Evolutionary conservation across 2,329 filamentous ascomycete species (phyloP).

Genomic region (Ophiocordyceps camponoti-leonardi): DNA sequence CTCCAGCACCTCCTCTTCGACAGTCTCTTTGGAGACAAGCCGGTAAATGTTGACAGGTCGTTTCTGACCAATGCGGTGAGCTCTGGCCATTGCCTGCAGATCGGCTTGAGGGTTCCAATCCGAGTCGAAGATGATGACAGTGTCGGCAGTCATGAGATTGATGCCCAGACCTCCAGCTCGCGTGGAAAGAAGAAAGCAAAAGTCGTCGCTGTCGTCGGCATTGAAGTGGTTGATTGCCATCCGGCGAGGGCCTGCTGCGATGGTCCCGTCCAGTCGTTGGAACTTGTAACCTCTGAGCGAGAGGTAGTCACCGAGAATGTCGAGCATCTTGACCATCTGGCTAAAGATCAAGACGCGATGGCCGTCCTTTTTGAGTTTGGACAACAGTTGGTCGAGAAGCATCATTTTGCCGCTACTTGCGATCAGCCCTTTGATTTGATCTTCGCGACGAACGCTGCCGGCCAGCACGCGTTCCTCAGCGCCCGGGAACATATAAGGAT

Average conservation of each 20-base stretch:
- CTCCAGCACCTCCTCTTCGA: slow-evolving; percentile 94
- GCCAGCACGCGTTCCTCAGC: slow-evolving; percentile 79
- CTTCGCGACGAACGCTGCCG: slow-evolving; percentile 67
- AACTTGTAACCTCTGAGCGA: slow-evolving; percentile 87
- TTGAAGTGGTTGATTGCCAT: slow-evolving; percentile 98
- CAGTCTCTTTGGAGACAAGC: slow-evolving; percentile 92
- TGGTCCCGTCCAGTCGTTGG: slow-evolving; percentile 88
- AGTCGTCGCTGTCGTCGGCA: slow-evolving; percentile 86
- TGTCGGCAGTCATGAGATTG: slow-evolving; percentile 97
- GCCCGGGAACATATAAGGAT: slow-evolving; percentile 93
- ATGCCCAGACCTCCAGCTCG: slow-evolving; percentile 95
- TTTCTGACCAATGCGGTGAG: slow-evolving; percentile 94
- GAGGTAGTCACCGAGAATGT: slow-evolving; percentile 89
- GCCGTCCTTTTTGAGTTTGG: slow-evolving; percentile 81
- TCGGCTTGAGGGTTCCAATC: slow-evolving; percentile 99
- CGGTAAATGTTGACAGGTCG: slow-evolving; percentile 93
- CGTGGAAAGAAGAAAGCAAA: slow-evolving; percentile 90
- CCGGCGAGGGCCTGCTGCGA: slow-evolving; percentile 70
- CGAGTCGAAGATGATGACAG: slow-evolving; percentile 93
- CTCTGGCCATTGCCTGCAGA: slow-evolving; percentile 94
- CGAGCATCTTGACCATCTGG: slow-evolving; percentile 98
- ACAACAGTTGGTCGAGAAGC: slow-evolving; percentile 86
- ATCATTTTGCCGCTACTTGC: slow-evolving; percentile 99
- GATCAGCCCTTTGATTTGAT: slow-evolving; percentile 81
- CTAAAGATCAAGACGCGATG: slow-evolving; percentile 97